A percentile compares a stretch with the other conserved stretches of the same genome.
Evolutionary conservation across 441 rosid genomes (phyloP).

Genomic region (Arabidopsis hybrid): DNA sequence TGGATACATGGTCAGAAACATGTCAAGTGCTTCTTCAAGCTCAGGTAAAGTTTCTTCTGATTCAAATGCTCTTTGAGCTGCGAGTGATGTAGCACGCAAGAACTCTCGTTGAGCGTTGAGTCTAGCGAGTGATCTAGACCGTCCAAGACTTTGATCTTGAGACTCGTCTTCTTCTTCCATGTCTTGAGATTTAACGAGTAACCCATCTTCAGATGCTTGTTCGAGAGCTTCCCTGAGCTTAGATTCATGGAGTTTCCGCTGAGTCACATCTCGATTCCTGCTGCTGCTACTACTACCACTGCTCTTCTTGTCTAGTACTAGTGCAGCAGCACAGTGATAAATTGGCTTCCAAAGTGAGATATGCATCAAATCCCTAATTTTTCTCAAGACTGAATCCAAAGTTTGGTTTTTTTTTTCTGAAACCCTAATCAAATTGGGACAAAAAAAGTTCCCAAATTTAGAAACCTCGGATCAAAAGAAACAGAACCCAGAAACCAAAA

Average conservation of each 20-base stretch:
- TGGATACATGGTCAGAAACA: conserved; percentile 69
- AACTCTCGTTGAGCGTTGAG: conserved; percentile 69
- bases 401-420: not conserved
- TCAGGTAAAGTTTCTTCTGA: conserved; percentile 56
- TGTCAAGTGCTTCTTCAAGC: conserved; percentile 55
- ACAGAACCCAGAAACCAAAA: conserved; percentile 11
- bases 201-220: conserved; percentile 72
- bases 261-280: conserved; percentile 57
- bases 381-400: not conserved
- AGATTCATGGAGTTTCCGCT: conserved; percentile 63
- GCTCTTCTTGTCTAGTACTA: conserved; percentile 61
- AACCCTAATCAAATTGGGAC: conserved; percentile 6
- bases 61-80: conserved; percentile 58
- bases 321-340: conserved; percentile 69
- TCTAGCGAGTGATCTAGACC: conserved; percentile 73
- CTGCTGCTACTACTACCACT: conserved; percentile 30
- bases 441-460: conserved; percentile 27
- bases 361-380: conserved; percentile 54
- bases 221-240: conserved; percentile 73
- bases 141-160: conserved; percentile 57
- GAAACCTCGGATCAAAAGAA: conserved; percentile 34
- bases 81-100: conserved; percentile 63
- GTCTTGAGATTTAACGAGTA: conserved; percentile 63
- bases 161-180: conserved; percentile 55
- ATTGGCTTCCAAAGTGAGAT: conserved; percentile 82